phyloP scores from a whole-genome alignment of 2,329 filamentous ascomycete genomes.

The Cercospora beticola region DNA sequence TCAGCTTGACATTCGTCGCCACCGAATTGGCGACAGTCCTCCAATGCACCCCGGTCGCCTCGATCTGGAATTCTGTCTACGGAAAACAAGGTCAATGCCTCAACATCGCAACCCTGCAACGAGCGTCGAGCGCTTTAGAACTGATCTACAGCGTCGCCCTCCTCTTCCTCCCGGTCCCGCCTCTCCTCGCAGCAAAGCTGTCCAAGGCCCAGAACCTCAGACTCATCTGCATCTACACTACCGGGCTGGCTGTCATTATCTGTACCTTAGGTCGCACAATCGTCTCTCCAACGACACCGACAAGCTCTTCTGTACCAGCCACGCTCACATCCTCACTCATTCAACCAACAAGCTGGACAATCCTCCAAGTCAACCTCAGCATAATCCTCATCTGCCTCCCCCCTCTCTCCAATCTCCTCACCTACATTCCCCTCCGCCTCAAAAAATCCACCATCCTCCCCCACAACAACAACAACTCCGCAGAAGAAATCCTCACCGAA shows the following conservation, averaged over 20 bases:
- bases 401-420: background rate
- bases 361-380: slow-evolving; percentile 14
- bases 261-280: slow-evolving; percentile 9
- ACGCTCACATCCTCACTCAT: slow-evolving; percentile 1
- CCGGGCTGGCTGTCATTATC: slow-evolving; percentile 14
- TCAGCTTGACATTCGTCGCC: slow-evolving; percentile 11
- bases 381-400: slow-evolving; percentile 19
- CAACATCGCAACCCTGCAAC: background rate
- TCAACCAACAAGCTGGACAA: slow-evolving; percentile 10
- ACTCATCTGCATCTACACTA: slow-evolving; percentile 8
- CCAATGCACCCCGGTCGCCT: slow-evolving; percentile 7
- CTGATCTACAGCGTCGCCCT: slow-evolving; percentile 11
- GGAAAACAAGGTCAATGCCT: slow-evolving; percentile 5
- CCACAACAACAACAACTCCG: background rate
- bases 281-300: background rate
- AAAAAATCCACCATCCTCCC: background rate
- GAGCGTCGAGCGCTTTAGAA: slow-evolving; percentile 7
- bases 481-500: background rate
- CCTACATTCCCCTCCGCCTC: background rate
- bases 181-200: slow-evolving; percentile 4
- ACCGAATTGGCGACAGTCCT: slow-evolving; percentile 13
- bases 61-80: background rate
- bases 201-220: background rate
- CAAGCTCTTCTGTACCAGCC: background rate
- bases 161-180: slow-evolving; percentile 14